Conservation (phyloP, 768 basidiomycete species). For the Leccinum obscurum region DNA sequence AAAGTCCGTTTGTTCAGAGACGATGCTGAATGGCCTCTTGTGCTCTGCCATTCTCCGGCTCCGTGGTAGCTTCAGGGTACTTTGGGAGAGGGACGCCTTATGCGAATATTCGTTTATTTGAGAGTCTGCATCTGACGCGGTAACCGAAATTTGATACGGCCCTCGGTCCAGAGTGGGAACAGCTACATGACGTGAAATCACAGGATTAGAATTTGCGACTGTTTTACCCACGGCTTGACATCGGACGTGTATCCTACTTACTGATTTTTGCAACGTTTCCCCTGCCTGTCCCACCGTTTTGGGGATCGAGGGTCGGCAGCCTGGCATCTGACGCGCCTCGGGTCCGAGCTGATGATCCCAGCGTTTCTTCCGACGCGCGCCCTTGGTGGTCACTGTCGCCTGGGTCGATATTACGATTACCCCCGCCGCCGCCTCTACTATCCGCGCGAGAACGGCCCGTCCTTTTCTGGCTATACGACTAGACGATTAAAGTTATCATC, state of each 20-base stretch:
- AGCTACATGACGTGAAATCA: slow-evolving; percentile 22
- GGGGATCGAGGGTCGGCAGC: slow-evolving; percentile 33
- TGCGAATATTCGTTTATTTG: slow-evolving; percentile 22
- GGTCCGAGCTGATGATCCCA: slow-evolving; percentile 38
- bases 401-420: slow-evolving; percentile 36
- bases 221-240: slow-evolving; percentile 23
- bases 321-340: slow-evolving; percentile 76
- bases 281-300: slow-evolving; percentile 21
- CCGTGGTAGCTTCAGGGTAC: slow-evolving; percentile 25
- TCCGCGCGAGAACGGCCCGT: slow-evolving; percentile 50
- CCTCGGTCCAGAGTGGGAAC: slow-evolving; percentile 19
- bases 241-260: slow-evolving; percentile 27
- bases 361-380: slow-evolving; percentile 35
- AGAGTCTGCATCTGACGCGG: slow-evolving; percentile 11
- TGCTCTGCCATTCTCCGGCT: slow-evolving; percentile 28
- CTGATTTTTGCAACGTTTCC: slow-evolving; percentile 25
- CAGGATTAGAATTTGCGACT: slow-evolving; percentile 24
- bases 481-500: slow-evolving; percentile 18
- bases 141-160: slow-evolving; percentile 15
- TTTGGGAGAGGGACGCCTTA: slow-evolving; percentile 25
- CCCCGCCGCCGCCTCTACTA: slow-evolving; percentile 47
- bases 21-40: slow-evolving; percentile 39
- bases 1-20: slow-evolving; percentile 49
- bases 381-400: slow-evolving; percentile 39
- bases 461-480: slow-evolving; percentile 81